Percentiles rank a stretch among this genome's conserved stretches.
These are phyloP conservation scores for Crucibulum laeve DNA, from an alignment of 768 basidiomycete species.

Conservation along the genomic window DNA sequence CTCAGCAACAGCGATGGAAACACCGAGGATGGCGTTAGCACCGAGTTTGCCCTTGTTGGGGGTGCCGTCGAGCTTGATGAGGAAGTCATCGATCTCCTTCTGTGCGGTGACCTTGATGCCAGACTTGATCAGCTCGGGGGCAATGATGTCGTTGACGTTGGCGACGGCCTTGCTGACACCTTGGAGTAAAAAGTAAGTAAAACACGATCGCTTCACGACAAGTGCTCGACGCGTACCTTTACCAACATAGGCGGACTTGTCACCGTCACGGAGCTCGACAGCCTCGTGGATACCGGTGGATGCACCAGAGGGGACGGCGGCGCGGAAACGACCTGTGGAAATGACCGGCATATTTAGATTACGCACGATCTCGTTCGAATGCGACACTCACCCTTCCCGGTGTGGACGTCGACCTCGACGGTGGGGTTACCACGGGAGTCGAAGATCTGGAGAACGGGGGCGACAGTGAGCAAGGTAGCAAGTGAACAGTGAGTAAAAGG, in stretches of 20 bases:
- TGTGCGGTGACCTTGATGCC: slow-evolving; percentile 83
- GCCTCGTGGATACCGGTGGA: slow-evolving; percentile 99
- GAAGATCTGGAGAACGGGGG: slow-evolving; percentile 69
- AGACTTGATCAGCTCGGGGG: slow-evolving; percentile 81
- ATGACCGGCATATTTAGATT: slow-evolving; percentile 9
- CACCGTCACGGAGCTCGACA: slow-evolving; percentile 96
- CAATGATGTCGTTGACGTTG: slow-evolving; percentile 92
- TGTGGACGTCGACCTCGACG: slow-evolving; percentile 90
- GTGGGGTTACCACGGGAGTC: slow-evolving; percentile 99
- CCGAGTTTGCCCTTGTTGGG: slow-evolving; percentile 99
- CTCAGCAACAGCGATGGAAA: slow-evolving; percentile 92
- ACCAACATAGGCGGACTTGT: slow-evolving; percentile 89
- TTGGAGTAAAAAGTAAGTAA: slow-evolving; percentile 22
- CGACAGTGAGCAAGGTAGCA: slow-evolving; percentile 5
- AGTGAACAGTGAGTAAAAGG: slow-evolving; percentile 1
- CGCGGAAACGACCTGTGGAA: slow-evolving; percentile 79
- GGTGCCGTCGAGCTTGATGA: slow-evolving; percentile 97
- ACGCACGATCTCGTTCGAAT: background rate
- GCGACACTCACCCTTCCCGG: slow-evolving; percentile 64
- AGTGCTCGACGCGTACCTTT: slow-evolving; percentile 61
- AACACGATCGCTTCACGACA: slow-evolving; percentile 2
- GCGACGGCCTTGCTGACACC: slow-evolving; percentile 92
- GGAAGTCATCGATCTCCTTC: slow-evolving; percentile 94
- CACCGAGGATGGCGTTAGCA: slow-evolving; percentile 98
- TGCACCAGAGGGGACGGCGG: slow-evolving; percentile 95